Evolutionary conservation across 495 filamentous ascomycete genomes (phyloP).

Genomic region (Chaetomidium leptoderma): DNA sequence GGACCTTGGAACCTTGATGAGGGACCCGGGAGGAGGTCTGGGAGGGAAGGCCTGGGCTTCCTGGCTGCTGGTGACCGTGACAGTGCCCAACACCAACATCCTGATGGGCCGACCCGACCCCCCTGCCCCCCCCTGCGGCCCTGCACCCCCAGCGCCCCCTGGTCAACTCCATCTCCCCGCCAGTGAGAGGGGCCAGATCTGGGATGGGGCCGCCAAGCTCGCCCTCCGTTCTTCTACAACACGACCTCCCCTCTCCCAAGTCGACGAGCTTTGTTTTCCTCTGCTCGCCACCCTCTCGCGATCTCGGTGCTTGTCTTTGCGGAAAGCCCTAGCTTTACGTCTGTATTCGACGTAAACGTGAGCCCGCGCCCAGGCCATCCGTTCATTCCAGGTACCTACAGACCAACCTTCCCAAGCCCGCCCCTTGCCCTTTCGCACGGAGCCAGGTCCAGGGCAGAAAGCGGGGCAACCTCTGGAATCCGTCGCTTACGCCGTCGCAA

Average conservation of each 20-base stretch:
- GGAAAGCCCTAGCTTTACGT: not conserved
- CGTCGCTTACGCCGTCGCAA: constrained; percentile 11
- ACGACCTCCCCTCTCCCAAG: not conserved
- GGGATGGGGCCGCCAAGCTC: constrained; percentile 7
- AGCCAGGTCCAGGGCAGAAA: constrained; percentile 9
- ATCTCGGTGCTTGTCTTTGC: not conserved
- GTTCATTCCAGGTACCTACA: not conserved
- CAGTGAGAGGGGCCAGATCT: constrained; percentile 10
- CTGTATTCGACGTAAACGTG: not conserved
- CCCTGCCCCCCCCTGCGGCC: no score
- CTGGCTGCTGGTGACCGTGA: not conserved
- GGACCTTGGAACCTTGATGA: no score
- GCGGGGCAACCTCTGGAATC: constrained; percentile 18
- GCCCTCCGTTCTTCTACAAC: constrained; percentile 11
- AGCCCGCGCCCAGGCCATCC: constrained; percentile 9
- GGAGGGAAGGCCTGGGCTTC: not conserved
- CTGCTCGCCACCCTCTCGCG: not conserved
- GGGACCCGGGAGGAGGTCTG: no score
- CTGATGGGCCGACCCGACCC: constrained; percentile 1
- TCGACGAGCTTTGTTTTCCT: constrained; percentile 1
- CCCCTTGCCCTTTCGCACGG: not conserved
- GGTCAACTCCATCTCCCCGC: constrained; percentile 4
- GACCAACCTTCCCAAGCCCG: no score
- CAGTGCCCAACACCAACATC: constrained; percentile 3
- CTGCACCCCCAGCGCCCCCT: no score